Evolutionary conservation across 306 rosid species (phyloP).

Genomic region (Rosa chinensis): DNA sequence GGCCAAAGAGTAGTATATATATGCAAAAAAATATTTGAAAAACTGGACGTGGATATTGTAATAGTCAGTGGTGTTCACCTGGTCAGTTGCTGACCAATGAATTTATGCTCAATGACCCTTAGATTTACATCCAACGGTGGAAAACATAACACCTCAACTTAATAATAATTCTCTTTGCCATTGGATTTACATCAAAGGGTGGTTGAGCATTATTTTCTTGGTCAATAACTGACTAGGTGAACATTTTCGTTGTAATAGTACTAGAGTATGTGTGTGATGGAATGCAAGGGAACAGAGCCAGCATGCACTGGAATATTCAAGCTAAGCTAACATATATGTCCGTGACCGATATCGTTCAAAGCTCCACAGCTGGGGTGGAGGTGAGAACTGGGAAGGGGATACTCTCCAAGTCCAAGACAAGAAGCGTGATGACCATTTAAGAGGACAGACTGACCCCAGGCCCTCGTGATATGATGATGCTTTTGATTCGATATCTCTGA

Average conservation of each 20-base stretch:
- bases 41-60: background rate
- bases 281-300: slow-evolving; percentile 7
- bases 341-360: background rate
- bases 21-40: background rate
- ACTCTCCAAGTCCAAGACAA: background rate
- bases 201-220: no score
- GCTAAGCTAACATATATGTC: background rate
- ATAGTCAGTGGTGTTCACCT: no score
- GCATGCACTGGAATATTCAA: background rate
- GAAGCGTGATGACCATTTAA: background rate
- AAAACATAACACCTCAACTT: no score
- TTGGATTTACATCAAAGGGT: no score
- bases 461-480: slow-evolving; percentile 6
- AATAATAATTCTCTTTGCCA: no score
- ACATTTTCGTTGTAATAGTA: background rate
- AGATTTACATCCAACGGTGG: no score
- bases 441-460: background rate
- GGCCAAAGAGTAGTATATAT: background rate
- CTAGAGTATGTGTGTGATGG: background rate
- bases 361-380: background rate
- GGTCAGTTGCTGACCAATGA: no score
- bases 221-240: no score
- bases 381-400: background rate
- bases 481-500: background rate
- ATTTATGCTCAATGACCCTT: no score